Percentiles rank a stretch among this genome's conserved stretches.
Conservation (phyloP, 139 green algal genomes). For the Tetradesmus obliquus region DNA sequence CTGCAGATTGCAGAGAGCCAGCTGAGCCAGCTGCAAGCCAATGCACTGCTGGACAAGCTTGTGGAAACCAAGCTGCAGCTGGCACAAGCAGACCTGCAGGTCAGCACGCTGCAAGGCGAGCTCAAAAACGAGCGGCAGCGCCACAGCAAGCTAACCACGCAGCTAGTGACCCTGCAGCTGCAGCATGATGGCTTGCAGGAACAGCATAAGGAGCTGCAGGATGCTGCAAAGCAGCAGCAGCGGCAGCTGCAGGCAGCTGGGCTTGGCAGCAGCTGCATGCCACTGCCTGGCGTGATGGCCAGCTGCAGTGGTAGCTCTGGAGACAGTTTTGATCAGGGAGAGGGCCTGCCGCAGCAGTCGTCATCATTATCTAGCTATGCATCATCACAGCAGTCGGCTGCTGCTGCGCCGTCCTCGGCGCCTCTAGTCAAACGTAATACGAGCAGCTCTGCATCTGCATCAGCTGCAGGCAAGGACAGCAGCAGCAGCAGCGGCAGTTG, state of each 20-base stretch:
- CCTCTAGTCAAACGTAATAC: background rate
- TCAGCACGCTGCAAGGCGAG: background rate
- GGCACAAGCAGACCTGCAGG: conserved; percentile 16
- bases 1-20: background rate
- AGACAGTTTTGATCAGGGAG: background rate
- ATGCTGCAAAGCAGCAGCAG: conserved; percentile 4
- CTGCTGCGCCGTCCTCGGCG: background rate
- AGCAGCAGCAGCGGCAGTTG: background rate
- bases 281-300: background rate
- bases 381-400: background rate
- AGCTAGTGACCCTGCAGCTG: background rate
- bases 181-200: conserved; percentile 15
- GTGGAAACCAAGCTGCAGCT: conserved; percentile 34
- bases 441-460: background rate
- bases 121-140: conserved; percentile 9
- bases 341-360: background rate
- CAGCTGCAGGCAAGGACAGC: background rate
- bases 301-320: background rate
- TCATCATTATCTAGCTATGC: background rate
- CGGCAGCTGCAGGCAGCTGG: background rate
- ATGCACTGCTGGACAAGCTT: background rate
- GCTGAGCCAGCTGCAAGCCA: background rate
- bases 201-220: background rate
- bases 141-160: background rate
- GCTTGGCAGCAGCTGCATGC: background rate